phyloP scores from a whole-genome alignment of 2,329 filamentous ascomycete genomes.

The Colletotrichum tabaci region DNA sequence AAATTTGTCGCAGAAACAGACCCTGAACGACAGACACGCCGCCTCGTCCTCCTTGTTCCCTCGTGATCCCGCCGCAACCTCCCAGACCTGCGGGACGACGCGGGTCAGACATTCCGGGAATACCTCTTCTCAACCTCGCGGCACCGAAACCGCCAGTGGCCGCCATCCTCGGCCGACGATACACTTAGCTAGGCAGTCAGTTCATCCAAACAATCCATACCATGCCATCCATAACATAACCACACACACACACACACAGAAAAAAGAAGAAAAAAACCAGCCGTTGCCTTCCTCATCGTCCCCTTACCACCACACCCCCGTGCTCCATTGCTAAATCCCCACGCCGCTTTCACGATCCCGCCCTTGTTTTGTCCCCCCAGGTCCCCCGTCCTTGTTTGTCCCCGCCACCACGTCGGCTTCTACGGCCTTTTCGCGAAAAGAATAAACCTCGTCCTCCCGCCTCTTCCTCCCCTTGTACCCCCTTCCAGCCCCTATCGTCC shows the following conservation, averaged over 20 bases:
- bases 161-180: constrained; percentile 16
- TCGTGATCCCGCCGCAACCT: constrained; percentile 1
- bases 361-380: neutral
- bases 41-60: neutral
- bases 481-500: neutral
- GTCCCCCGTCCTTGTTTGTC: constrained; percentile 12
- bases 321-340: constrained; percentile 9
- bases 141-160: neutral
- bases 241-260: neutral
- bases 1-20: constrained; percentile 24
- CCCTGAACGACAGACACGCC: constrained; percentile 2
- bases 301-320: neutral
- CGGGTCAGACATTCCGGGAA: constrained; percentile 21
- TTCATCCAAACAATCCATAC: neutral
- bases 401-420: constrained; percentile 18
- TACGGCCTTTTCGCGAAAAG: neutral
- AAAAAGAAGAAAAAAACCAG: no score
- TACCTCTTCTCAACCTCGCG: constrained; percentile 6
- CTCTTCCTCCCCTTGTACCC: no score
- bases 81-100: constrained; percentile 29
- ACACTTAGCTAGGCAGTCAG: constrained; percentile 37
- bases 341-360: constrained; percentile 17
- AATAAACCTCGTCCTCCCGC: neutral
- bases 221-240: no score
- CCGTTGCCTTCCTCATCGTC: neutral